Evolutionary conservation across 2,329 filamentous ascomycete genomes (phyloP).

Genomic region (Decorospora gaudefroyi): DNA sequence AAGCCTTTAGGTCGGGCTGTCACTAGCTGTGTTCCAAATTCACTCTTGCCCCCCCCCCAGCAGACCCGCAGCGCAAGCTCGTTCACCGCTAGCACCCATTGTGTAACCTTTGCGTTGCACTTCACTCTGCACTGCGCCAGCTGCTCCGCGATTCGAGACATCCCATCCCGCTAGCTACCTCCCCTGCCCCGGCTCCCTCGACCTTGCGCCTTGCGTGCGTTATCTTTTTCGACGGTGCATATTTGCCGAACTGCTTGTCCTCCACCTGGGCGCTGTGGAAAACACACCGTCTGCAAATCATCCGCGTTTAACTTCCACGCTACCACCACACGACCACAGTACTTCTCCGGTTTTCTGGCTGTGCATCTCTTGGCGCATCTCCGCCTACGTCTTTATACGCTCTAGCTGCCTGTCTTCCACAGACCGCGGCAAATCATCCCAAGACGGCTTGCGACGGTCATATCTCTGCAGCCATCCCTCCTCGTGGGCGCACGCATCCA

Average conservation of each 20-base stretch:
- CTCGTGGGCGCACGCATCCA: slow-evolving; percentile 45
- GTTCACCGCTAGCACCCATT: slow-evolving; percentile 42
- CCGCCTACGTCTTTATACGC: slow-evolving; percentile 32
- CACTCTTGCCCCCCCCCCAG: slow-evolving; percentile 32
- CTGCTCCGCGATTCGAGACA: slow-evolving; percentile 46
- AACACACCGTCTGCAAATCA: slow-evolving; percentile 55
- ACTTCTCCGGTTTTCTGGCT: slow-evolving; percentile 46
- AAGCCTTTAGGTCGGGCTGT: slow-evolving; percentile 37
- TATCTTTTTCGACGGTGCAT: slow-evolving; percentile 47
- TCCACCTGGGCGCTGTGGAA: slow-evolving; percentile 45
- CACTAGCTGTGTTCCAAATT: slow-evolving; percentile 42
- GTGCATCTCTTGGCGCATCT: slow-evolving; percentile 40
- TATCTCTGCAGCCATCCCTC: slow-evolving; percentile 56
- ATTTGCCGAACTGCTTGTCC: slow-evolving; percentile 49
- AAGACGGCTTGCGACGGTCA: slow-evolving; percentile 49
- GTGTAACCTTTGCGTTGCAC: slow-evolving; percentile 47
- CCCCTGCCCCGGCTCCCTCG: slow-evolving; percentile 39
- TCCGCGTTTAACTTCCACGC: slow-evolving; percentile 54
- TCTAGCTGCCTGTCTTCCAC: slow-evolving; percentile 33
- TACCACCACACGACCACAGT: slow-evolving; percentile 47
- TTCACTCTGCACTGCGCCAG: slow-evolving; percentile 38
- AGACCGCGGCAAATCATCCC: slow-evolving; percentile 47
- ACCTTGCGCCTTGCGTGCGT: slow-evolving; percentile 47
- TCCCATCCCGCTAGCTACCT: slow-evolving; percentile 25
- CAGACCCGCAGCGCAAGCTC: slow-evolving; percentile 34